Evolutionary conservation across 2,329 filamentous ascomycete species (phyloP).

Genomic region (Keithomyces neogunnii): DNA sequence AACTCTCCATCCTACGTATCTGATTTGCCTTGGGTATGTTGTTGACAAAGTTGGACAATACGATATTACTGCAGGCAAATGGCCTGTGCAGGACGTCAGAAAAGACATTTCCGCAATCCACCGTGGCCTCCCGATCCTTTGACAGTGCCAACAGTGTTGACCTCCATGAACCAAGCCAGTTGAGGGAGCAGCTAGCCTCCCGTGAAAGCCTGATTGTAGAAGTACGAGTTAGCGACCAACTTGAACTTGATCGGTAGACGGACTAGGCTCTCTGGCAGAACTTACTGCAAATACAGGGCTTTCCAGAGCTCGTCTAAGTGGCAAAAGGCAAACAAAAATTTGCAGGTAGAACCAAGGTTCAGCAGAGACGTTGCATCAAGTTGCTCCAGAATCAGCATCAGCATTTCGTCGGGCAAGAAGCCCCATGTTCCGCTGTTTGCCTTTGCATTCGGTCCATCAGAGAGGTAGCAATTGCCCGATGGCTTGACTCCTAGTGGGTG

Average conservation of each 20-base stretch:
- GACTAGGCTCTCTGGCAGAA: constrained; percentile 15
- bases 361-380: constrained; percentile 57
- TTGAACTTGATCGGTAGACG: too few species aligned
- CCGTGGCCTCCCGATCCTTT: constrained; percentile 37
- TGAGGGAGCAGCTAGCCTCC: constrained; percentile 22
- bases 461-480: constrained; percentile 71
- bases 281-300: constrained; percentile 74
- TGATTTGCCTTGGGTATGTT: constrained; percentile 66
- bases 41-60: constrained; percentile 55
- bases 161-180: constrained; percentile 80
- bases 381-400: constrained; percentile 67
- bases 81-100: constrained; percentile 87
- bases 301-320: constrained; percentile 86
- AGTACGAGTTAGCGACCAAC: not conserved
- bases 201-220: constrained; percentile 15
- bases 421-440: constrained; percentile 56
- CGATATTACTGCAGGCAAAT: constrained; percentile 77
- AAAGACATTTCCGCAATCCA: constrained; percentile 73
- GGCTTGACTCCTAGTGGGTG: constrained; percentile 85
- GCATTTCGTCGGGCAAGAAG: constrained; percentile 69
- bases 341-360: constrained; percentile 68
- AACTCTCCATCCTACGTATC: constrained; percentile 60
- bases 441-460: constrained; percentile 58
- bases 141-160: constrained; percentile 61
- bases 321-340: constrained; percentile 78